Evolutionary conservation across 2,329 filamentous ascomycete genomes (phyloP), one percentile per base, ranked within the genome.

Genomic region (Fusarium kyushuense): DNA sequence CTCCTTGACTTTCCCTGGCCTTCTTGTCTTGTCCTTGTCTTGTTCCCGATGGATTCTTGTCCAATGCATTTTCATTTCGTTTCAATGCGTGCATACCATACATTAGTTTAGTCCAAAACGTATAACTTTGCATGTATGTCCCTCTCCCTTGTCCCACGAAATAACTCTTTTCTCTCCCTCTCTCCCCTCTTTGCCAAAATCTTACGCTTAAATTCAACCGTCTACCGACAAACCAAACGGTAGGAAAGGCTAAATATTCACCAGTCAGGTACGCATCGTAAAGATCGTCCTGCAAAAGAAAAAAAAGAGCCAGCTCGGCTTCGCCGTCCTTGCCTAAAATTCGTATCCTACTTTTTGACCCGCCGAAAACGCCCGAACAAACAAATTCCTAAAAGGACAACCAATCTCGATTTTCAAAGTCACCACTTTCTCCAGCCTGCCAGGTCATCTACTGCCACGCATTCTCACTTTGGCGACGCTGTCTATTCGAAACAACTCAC

Each of bases 361-460:
- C 70, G 66, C 72, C 72, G 70, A 74, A 58, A 73, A 70, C 72
- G 72, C 72, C 72, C 72, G 70, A 74, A 9, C 54, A 63, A 51
- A 59, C 57, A 63, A 62, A 64, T 52, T 54, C 49, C 54, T 52
- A 38, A 38, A 49, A 49, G 47, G 33, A 33, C 55, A 32, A 41
- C 63, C 49, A 58, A 51, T 52, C 56, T 56, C 48, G 29, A 19
- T 36, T 47, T 57, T 21, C 29, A 19, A 38, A 47, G 23, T 30
- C 46, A 33, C 29, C 23, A 36, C 49, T 47, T 47, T 8, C 3
- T 45, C 21, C n/a, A n/a, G 29, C 33, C 40, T 51, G 19, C 41
- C 42, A 49, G 32, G 40, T 42, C 23, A 38, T 16, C 25, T 19
- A 9, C 42, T 45, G 25, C 27, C 42, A 45, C 42, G 12, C 27